Evolutionary conservation across 2,329 filamentous ascomycete species (phyloP), one percentile per base, ranked within the genome.

Genomic region (Fusarium sp.): DNA sequence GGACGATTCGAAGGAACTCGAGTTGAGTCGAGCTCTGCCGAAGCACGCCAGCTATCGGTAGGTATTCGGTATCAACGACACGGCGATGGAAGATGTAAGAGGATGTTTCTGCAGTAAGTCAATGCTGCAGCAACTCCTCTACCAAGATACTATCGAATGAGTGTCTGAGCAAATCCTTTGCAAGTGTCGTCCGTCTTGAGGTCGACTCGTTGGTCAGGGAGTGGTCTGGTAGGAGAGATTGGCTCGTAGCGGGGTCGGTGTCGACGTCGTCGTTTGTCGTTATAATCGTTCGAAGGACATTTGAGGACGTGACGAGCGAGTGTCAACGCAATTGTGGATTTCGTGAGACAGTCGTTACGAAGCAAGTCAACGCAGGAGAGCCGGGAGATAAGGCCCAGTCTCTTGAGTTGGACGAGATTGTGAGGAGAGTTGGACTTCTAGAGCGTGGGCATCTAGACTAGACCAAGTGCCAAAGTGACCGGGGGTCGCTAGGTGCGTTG

Each of bases 241-340:
- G 66, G 65, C 60, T 77, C 69, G 71, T 64, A 62, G 71, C 62
- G 74, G 72, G 73, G 75, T 80, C 62, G 72, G 72, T 71, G 75
- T 80, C 74, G 75, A 77, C 77, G 68, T 67, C 66, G 72, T 78
- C 73, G 79, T 74, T 42, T 63, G 74, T 68, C 77, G 80, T 81
- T 80, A 80, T 76, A 77, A 77, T 79, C 73, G 78, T 79, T 75
- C 74, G 76, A 73, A 77, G 73, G 73, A 78, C 81, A 82, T 83
- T 78, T 78, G 79, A 76, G 71, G 57, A 70, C 72, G 65, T 61
- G 66, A 58, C 68, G 65, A 73, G 74, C 71, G 66, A 78, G 69
- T 69, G 65, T 71, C 74, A 74, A 78, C 65, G 66, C 38, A 47
- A 69, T 77, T 67, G 70, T 68, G 58, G 58, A 61, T 62, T 40